Evolutionary conservation across 1,284 basidiomycete species (phyloP).

Genomic region (Pholiota adiposa): DNA sequence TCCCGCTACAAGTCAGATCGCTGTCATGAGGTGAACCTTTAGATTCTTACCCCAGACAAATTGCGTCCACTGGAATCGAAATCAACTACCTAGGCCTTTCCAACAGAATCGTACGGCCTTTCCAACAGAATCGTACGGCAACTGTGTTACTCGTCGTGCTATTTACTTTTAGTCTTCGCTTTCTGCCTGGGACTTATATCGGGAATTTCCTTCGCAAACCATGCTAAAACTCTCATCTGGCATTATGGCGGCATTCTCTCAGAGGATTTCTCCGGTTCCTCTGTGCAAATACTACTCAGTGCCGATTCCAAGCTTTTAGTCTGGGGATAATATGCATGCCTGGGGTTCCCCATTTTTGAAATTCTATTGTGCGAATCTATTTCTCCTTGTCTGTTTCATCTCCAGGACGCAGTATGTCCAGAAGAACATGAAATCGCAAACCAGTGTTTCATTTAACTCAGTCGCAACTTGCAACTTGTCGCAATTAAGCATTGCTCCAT

Average conservation of each 20-base stretch:
- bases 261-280: too few relatives aligned
- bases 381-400: background rate
- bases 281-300: too few relatives aligned
- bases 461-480: background rate
- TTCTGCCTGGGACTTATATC: too few relatives aligned
- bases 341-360: background rate
- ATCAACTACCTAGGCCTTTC: background rate
- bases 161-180: too few relatives aligned
- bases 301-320: too few relatives aligned
- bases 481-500: background rate
- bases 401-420: background rate
- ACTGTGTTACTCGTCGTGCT: background rate
- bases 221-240: too few relatives aligned
- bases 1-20: background rate
- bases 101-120: background rate
- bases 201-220: too few relatives aligned
- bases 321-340: background rate
- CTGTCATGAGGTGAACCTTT: background rate
- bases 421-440: background rate
- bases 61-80: background rate
- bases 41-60: background rate
- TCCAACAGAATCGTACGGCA: background rate
- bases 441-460: background rate
- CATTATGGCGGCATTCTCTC: background rate
- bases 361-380: background rate